These are phyloP conservation scores for Chrysosporium queenslandicum DNA, from an alignment of 2,329 filamentous ascomycete genomes.

Conservation along the genomic window DNA sequence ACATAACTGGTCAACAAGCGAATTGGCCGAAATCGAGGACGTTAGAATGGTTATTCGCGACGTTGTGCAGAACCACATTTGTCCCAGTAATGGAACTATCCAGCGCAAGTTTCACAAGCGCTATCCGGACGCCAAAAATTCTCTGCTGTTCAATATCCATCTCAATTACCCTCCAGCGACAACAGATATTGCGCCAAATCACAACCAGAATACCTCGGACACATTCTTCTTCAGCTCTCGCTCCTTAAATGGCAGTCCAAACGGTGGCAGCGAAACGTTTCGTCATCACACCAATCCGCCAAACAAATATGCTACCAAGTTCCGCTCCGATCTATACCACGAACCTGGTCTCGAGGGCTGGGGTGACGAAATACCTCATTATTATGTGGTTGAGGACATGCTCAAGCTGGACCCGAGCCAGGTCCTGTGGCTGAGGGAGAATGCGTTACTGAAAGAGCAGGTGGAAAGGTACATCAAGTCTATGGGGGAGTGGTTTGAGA, in stretches of 20 bases:
- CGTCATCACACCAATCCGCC: constrained; percentile 10
- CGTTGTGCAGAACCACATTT: constrained; percentile 48
- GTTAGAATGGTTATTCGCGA: constrained; percentile 47
- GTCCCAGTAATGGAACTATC: constrained; percentile 52
- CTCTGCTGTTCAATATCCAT: constrained; percentile 45
- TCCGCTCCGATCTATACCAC: constrained; percentile 40
- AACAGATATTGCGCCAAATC: constrained; percentile 21
- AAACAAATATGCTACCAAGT: constrained; percentile 38
- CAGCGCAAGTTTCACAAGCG: constrained; percentile 50
- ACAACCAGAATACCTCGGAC: constrained; percentile 2
- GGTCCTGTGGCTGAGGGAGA: constrained; percentile 48
- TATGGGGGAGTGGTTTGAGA: constrained; percentile 52
- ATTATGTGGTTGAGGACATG: constrained; percentile 56
- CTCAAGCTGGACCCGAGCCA: constrained; percentile 54
- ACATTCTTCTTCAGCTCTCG: constrained; percentile 8
- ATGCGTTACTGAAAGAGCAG: constrained; percentile 47
- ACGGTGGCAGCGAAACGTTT: constrained; percentile 12
- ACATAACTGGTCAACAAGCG: constrained; percentile 48
- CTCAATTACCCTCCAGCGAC: constrained; percentile 39
- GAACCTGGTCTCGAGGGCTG: constrained; percentile 51
- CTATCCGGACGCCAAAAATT: constrained; percentile 41
- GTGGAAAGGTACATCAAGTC: constrained; percentile 46
- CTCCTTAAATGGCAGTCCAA: background rate
- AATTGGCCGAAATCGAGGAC: constrained; percentile 52
- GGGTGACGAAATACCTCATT: constrained; percentile 55